These are phyloP conservation scores for Raffaelea deltoideospora DNA, from an alignment of 2,329 filamentous ascomycete genomes.

Conservation along the genomic window DNA sequence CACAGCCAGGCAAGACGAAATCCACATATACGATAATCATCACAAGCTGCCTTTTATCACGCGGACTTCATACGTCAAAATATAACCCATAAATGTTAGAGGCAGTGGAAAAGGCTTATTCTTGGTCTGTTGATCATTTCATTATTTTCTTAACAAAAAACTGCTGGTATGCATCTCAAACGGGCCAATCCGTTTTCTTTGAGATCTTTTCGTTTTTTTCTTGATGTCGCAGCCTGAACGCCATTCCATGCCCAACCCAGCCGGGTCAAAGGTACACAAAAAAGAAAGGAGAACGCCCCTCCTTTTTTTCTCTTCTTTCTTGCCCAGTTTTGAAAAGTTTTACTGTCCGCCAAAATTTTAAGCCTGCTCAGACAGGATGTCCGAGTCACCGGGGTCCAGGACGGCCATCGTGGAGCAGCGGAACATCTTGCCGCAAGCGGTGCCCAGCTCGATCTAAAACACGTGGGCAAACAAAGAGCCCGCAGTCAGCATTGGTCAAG, in stretches of 20 bases:
- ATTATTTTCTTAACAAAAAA: neutral
- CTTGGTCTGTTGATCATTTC: too few species aligned
- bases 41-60: too few species aligned
- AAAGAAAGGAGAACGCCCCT: neutral
- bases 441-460: slow-evolving; percentile 85
- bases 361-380: slow-evolving; percentile 74
- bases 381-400: slow-evolving; percentile 93
- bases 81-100: too few species aligned
- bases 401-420: slow-evolving; percentile 94
- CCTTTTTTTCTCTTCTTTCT: too few species aligned
- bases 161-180: too few species aligned
- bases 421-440: slow-evolving; percentile 96
- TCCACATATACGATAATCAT: too few species aligned
- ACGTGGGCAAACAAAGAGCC: slow-evolving; percentile 11
- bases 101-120: too few species aligned
- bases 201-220: neutral
- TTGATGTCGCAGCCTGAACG: slow-evolving; percentile 21
- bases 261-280: neutral
- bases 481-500: slow-evolving; percentile 38
- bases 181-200: too few species aligned
- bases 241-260: slow-evolving; percentile 17
- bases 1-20: too few species aligned
- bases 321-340: too few species aligned
- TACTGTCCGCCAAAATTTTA: slow-evolving; percentile 26
- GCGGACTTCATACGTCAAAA: too few species aligned